Base-by-base conservation (phyloP, 352 stramenopile species). In the Globisporangium cederbergense region DNA sequence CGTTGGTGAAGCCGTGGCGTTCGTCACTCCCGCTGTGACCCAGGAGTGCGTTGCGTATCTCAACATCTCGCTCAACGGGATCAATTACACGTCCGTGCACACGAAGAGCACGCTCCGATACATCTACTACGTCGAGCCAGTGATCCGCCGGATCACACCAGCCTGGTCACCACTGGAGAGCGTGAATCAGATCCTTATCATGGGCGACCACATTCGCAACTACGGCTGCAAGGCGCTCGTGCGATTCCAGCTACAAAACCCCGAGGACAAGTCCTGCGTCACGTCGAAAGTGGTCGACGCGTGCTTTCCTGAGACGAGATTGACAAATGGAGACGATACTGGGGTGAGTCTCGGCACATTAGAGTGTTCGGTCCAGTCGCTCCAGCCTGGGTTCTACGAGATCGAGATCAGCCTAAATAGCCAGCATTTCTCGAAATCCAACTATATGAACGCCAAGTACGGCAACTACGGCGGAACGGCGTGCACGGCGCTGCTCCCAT, bases 11-110 rank as follows among this genome's bases (percentile, higher is more conserved):
- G 77, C 82, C 0, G 79, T 91, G 22, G 65, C 68, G 2, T 91
- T 91, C 55, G 49, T 77, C 10, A 67, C 74, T 0, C 83, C 83
- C 2, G 11, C 68, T 13, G 81, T 90, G 7, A 64, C 60, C 3
- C 62, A 58, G 3, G 67, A 73, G 3, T 83, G 79, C 16, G 65
- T 76, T 0, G 83, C 79, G 1, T 74, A 79, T 34, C 49, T 91
- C 32, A 88, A 83, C 54, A 89, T 91, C 57, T 81, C 79, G 0
- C 65, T 91, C 40, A 89, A 91, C n/a, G 83, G 81, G 0, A 91
- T 91, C 47, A 84, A 89, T 65, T 90, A 89, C 64, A 91, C 79
- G 7, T 85, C 70, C 0, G 58, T 72, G 1, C 81, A 83, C 32
- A 68, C 74, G 4, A 67, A 67, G 16, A 74, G 45, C 3, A 74